Evolutionary conservation across 164 flowering plant genomes (phyloP).

Genomic region (Chimonanthus praecox): DNA sequence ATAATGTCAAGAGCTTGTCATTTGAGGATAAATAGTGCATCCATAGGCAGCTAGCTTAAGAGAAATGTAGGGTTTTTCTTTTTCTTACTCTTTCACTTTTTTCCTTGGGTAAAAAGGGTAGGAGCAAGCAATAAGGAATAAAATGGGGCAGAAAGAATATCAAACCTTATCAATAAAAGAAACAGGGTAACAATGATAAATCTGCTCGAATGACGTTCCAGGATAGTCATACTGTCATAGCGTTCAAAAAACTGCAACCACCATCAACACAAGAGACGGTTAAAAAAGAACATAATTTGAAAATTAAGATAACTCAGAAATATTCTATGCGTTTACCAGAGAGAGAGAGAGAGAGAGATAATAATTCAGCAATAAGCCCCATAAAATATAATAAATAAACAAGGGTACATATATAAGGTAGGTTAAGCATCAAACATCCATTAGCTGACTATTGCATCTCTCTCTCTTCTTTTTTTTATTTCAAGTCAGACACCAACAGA

Average conservation of each 20-base stretch:
- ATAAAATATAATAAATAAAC: too few species aligned
- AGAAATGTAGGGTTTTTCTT: too few species aligned
- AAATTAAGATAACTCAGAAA: too few species aligned
- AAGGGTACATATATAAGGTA: not conserved
- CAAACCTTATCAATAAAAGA: not conserved
- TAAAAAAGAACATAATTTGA: not conserved
- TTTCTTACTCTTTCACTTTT: too few species aligned
- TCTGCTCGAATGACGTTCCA: not conserved
- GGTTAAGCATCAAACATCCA: not conserved
- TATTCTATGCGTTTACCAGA: too few species aligned
- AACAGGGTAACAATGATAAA: not conserved
- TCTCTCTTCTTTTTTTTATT: too few species aligned
- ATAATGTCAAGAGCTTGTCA: not conserved
- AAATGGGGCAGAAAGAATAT: not conserved
- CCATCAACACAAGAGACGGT: not conserved
- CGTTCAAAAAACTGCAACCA: not conserved
- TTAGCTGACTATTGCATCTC: not conserved
- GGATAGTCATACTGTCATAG: not conserved
- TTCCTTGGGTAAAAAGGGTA: too few species aligned
- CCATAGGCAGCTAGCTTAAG: not conserved
- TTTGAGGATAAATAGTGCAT: not conserved
- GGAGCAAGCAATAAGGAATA: not conserved
- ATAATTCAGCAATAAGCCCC: not conserved
- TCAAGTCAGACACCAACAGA: too few species aligned
- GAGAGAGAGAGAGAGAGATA: too few species aligned